Evolutionary conservation across 805 yeast species (phyloP), one percentile per base, ranked within the genome.

Genomic region (Pichia ethanolica): DNA sequence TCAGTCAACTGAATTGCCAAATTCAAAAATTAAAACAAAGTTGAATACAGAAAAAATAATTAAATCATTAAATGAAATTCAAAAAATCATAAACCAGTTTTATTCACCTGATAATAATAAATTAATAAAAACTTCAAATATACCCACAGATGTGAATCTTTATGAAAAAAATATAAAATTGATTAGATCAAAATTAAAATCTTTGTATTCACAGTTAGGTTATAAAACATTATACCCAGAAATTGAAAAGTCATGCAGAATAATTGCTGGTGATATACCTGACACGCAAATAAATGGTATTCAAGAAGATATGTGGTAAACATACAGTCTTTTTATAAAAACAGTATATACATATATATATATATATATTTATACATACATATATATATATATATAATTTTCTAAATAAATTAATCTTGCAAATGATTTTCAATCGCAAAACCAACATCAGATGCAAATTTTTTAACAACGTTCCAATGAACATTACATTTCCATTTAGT

Each of bases 401-500:
- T 36, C 41, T 37, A 37, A 37, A 4, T 20, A 3, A 34, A 34
- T 42, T 27, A 55, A n/a, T 56, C 52, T 25, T 55, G 55, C 25
- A 88, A 57, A 59, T 83, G 88, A 51, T 78, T 81, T 32, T 74
- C 79, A 10, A 89, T 71, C 1, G 82, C 86, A 57, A 90, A 79
- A 9, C 77, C 71, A 8, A 89, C 70, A 25, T 84, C 86, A 25
- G 71, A 64, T 0, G 95, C 81, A 37, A 89, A 70, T 44, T 73
- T 72, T 53, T 74, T 73, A 10, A 85, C 75, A 7, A 79, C 73
- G 35, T 74, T 75, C 86, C 88, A 89, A 39, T 80, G 74, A 8
- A 84, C 79, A 58, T 86, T 86, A 53, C 88, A 81, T 60, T 78
- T 83, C 95, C 95, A 89, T 58, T 83, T 78, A 1, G 86, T 77